Conservation (phyloP, 768 basidiomycete species). For the Suillus ampliporus region DNA sequence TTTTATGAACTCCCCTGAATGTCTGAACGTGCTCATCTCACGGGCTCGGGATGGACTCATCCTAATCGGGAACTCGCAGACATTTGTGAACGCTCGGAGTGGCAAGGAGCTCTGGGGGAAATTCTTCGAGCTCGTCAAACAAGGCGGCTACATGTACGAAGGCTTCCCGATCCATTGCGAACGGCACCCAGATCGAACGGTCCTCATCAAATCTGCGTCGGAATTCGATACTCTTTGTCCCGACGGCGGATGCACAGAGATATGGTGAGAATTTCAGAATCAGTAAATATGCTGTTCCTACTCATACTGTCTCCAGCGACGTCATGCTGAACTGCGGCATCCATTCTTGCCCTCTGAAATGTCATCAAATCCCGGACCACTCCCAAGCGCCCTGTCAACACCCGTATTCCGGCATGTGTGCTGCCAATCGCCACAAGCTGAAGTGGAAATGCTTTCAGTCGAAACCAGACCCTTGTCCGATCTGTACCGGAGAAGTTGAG, state of each 20-base stretch:
- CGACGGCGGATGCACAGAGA: conserved; percentile 65
- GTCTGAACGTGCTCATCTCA: conserved; percentile 73
- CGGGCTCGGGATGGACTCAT: conserved; percentile 69
- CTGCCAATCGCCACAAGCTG: conserved; percentile 46
- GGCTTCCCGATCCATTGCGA: conserved; percentile 68
- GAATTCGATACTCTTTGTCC: conserved; percentile 60
- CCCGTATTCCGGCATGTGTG: conserved; percentile 45
- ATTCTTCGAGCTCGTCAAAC: conserved; percentile 51
- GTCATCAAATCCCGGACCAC: conserved; percentile 61
- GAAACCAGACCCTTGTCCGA: conserved; percentile 43
- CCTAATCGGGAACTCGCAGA: conserved; percentile 66
- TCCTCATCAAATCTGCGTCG: conserved; percentile 43
- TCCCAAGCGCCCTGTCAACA: conserved; percentile 56
- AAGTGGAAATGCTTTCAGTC: conserved; percentile 50
- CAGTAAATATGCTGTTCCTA: not conserved
- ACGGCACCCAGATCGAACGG: conserved; percentile 51
- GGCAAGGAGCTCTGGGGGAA: conserved; percentile 57
- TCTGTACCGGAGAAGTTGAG: conserved; percentile 53
- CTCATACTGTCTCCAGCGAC: conserved; percentile 43
- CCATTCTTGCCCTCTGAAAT: conserved; percentile 64
- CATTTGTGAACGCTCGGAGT: conserved; percentile 57
- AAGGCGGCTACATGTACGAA: conserved; percentile 53
- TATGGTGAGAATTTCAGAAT: conserved; percentile 51
- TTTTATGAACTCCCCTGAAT: conserved; percentile 73
- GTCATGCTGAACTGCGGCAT: conserved; percentile 52